A percentile compares a stretch with the other conserved stretches of the same genome.
Evolutionary conservation across 2,329 filamentous ascomycete species (phyloP).

Genomic region (Tolypocladium tropicale): DNA sequence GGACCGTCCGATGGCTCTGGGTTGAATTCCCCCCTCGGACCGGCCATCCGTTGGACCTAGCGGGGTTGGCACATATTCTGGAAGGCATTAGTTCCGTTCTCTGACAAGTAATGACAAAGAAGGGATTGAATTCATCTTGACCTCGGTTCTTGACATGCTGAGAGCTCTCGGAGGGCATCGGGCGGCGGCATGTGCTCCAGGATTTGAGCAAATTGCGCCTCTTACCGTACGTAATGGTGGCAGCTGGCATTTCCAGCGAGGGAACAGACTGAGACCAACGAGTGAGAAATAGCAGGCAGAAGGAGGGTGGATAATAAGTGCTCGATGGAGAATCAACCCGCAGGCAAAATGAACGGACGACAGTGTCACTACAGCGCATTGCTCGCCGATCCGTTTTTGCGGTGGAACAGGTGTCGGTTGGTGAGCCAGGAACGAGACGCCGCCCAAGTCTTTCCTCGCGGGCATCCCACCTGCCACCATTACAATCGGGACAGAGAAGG

Average conservation of each 20-base stretch:
- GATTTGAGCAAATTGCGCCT: conserved; percentile 16
- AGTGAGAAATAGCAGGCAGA: not conserved
- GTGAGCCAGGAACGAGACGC: not conserved
- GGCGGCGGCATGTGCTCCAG: conserved; percentile 15
- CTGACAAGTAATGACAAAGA: too few species aligned
- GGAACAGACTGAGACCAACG: not conserved
- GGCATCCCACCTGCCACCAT: not conserved
- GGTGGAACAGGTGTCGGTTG: not conserved
- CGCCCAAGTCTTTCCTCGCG: not conserved
- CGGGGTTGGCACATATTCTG: conserved; percentile 1
- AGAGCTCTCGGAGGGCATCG: conserved; percentile 9
- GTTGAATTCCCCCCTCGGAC: conserved; percentile 5
- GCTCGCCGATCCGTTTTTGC: not conserved
- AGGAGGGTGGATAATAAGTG: not conserved
- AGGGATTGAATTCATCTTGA: conserved; percentile 11
- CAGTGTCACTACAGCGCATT: not conserved
- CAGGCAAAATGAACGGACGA: not conserved
- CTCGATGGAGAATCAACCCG: not conserved
- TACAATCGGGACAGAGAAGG: not conserved
- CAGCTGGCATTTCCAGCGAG: conserved; percentile 15
- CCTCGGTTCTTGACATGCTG: conserved; percentile 6
- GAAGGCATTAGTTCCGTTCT: not conserved
- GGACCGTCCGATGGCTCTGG: conserved; percentile 1
- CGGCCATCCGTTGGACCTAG: conserved; percentile 4
- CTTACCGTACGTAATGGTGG: conserved; percentile 17